Evolutionary conservation across 495 filamentous ascomycete species (phyloP).

Genomic region (Penicilliopsis zonata): DNA sequence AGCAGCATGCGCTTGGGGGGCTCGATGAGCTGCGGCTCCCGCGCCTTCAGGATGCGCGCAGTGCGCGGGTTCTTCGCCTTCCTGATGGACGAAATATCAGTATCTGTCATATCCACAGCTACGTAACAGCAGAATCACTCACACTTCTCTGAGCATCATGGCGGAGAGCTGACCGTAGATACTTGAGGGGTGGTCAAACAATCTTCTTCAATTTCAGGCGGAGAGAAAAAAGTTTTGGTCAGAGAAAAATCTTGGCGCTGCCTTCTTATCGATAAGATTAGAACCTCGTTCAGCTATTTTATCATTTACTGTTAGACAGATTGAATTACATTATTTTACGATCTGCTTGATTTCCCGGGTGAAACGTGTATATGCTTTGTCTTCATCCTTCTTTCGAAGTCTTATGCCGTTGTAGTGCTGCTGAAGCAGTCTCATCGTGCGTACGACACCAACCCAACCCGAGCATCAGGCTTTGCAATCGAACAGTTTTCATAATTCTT

Average conservation of each 20-base stretch:
- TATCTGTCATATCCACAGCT: not conserved
- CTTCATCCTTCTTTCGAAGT: too few relatives aligned
- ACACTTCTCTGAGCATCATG: constrained; percentile 41
- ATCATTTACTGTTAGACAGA: too few relatives aligned
- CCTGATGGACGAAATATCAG: constrained; percentile 25
- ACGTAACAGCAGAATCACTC: constrained; percentile 7
- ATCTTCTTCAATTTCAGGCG: not conserved
- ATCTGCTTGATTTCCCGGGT: constrained; percentile 24
- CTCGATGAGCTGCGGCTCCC: constrained; percentile 77
- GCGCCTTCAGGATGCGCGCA: constrained; percentile 82
- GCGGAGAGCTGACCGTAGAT: not conserved
- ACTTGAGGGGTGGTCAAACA: not conserved
- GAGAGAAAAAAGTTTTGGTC: constrained; percentile 1
- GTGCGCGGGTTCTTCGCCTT: constrained; percentile 91
- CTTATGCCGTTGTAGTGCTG: too few relatives aligned
- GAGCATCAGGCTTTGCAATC: too few relatives aligned
- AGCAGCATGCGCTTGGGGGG: constrained; percentile 79
- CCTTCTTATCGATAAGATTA: constrained; percentile 2
- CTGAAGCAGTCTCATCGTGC: too few relatives aligned
- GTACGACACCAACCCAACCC: too few relatives aligned
- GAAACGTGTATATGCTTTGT: too few relatives aligned
- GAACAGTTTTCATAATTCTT: too few relatives aligned
- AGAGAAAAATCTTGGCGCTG: constrained; percentile 1
- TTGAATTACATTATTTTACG: too few relatives aligned
- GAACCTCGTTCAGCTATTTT: too few relatives aligned